A percentile compares a stretch with the other conserved stretches of the same genome.
Conservation (phyloP, 2,329 filamentous ascomycete genomes). For the Colletotrichum aenigma region DNA sequence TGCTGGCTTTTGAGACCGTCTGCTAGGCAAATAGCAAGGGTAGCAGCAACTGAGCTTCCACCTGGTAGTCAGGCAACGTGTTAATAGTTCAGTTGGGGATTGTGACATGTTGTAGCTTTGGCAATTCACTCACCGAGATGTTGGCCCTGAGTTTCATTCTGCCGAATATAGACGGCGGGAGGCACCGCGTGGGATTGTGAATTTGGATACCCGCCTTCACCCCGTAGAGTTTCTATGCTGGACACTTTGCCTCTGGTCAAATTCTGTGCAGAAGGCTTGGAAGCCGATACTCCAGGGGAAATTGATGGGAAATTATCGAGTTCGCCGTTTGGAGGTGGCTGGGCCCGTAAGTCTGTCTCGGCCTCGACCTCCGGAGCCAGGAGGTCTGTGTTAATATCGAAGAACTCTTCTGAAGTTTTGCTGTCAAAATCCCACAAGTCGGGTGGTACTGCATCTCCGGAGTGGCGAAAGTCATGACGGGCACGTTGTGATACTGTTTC, state of each 20-base stretch:
- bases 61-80: not conserved
- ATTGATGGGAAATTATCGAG: not conserved
- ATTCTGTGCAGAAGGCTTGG: rapidly evolving
- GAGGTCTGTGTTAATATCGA: not conserved
- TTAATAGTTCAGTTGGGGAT: not conserved
- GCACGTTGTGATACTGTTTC: not conserved
- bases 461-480: rapidly evolving
- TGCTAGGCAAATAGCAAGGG: not conserved
- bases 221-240: not conserved
- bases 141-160: not conserved
- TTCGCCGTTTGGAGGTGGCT: not conserved
- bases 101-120: rapidly evolving
- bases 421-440: not conserved
- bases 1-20: not conserved
- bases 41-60: not conserved
- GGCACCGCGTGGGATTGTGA: not conserved
- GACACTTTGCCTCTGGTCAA: rapidly evolving
- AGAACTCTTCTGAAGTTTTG: not conserved
- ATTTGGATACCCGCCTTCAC: rapidly evolving
- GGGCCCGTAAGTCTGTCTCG: not conserved
- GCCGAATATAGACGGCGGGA: not conserved
- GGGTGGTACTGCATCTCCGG: not conserved
- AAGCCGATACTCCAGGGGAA: not conserved
- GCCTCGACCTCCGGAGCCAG: rapidly evolving
- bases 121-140: not conserved